These are phyloP conservation scores for Pleurotus platypus DNA, from an alignment of 768 basidiomycete species.

Conservation along the genomic window DNA sequence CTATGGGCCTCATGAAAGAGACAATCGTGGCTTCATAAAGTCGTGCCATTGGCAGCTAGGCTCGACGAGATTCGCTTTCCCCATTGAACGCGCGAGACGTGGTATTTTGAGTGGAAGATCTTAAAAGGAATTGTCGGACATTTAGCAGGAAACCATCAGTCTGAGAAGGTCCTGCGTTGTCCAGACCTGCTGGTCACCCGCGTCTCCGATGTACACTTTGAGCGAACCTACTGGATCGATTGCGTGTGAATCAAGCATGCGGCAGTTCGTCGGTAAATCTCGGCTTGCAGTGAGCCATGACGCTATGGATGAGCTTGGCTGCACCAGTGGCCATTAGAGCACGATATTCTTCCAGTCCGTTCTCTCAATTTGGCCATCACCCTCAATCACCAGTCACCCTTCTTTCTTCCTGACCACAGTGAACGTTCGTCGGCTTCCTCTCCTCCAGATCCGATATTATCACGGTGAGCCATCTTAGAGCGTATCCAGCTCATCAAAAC, in stretches of 20 bases:
- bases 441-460: slow-evolving; percentile 2
- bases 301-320: no score
- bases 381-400: background rate
- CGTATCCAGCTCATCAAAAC: background rate
- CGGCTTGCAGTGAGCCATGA: background rate
- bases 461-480: background rate
- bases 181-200: background rate
- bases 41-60: no score
- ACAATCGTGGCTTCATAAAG: no score
- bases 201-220: background rate
- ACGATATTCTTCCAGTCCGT: no score
- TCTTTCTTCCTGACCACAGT: background rate
- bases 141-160: slow-evolving; percentile 1
- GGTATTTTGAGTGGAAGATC: background rate
- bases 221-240: slow-evolving; percentile 1
- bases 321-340: no score
- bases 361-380: slow-evolving; percentile 29
- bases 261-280: slow-evolving; percentile 3
- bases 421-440: slow-evolving; percentile 1
- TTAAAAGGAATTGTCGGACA: background rate
- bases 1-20: no score
- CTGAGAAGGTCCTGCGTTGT: background rate
- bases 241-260: background rate
- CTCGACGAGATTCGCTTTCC: background rate
- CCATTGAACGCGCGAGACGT: background rate